phyloP scores from a whole-genome alignment of 1,284 basidiomycete genomes.

The Cryptococcus sp. region DNA sequence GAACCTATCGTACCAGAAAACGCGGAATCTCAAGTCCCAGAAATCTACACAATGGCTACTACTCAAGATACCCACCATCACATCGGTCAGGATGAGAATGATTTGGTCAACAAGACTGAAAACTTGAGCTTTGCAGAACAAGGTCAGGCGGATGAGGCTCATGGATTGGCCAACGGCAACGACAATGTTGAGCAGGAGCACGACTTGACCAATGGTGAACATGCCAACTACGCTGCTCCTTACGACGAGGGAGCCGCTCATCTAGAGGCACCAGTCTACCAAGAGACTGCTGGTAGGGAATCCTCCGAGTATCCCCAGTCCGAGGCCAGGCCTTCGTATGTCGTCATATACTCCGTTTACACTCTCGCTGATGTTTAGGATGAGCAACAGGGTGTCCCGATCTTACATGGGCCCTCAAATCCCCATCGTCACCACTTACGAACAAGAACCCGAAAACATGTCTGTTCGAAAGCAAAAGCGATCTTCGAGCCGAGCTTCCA shows the following conservation, averaged over 20 bases:
- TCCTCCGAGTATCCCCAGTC: background rate
- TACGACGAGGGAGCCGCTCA: background rate
- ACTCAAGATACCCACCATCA: too few relatives aligned
- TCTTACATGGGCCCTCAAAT: constrained; percentile 39
- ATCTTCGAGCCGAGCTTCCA: background rate
- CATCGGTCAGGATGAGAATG: background rate
- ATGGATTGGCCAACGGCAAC: background rate
- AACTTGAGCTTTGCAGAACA: background rate
- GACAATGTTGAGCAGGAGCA: background rate
- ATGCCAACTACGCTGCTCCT: background rate
- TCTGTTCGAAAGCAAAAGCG: constrained; percentile 13
- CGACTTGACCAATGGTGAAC: background rate
- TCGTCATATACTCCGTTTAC: background rate
- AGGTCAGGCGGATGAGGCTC: background rate
- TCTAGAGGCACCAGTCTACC: too few relatives aligned
- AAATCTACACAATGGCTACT: background rate
- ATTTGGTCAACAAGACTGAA: background rate
- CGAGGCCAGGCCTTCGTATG: background rate
- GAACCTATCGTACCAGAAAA: background rate
- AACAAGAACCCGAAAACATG: constrained; percentile 18
- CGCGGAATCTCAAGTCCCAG: background rate
- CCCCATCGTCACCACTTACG: constrained; percentile 39
- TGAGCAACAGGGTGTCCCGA: constrained; percentile 29
- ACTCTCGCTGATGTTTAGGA: background rate
- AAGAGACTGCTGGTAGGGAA: too few relatives aligned